These are phyloP conservation scores for Zygosaccharomyces kombuchaensis DNA, from an alignment of 805 yeast species.

Conservation along the genomic window DNA sequence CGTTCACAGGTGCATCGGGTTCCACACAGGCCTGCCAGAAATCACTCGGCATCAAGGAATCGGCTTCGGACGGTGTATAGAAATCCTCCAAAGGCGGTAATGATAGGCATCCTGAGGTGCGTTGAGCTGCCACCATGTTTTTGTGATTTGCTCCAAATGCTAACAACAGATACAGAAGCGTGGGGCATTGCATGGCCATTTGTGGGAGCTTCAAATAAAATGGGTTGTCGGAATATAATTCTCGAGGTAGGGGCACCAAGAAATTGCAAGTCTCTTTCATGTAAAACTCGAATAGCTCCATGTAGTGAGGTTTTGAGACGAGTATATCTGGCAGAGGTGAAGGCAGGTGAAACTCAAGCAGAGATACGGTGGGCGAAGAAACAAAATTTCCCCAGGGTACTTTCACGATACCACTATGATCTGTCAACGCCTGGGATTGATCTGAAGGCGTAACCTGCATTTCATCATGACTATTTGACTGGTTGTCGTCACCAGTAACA, in stretches of 20 bases:
- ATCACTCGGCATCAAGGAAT: background rate
- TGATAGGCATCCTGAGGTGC: background rate
- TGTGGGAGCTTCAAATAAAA: conserved; percentile 61
- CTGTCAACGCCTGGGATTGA: background rate
- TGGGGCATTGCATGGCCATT: conserved; percentile 56
- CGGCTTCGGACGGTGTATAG: background rate
- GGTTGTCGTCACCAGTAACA: background rate
- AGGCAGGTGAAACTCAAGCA: conserved; percentile 34
- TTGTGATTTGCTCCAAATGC: conserved; percentile 46
- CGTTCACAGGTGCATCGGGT: conserved; percentile 10
- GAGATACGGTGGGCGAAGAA: conserved; percentile 9
- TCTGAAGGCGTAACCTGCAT: background rate
- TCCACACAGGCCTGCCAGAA: conserved; percentile 20
- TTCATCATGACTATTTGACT: background rate
- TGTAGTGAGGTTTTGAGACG: conserved; percentile 53
- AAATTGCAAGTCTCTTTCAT: conserved; percentile 53
- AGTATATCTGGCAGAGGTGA: conserved; percentile 59
- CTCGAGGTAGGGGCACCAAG: conserved; percentile 63
- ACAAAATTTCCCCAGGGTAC: background rate
- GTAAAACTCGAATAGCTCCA: conserved; percentile 61
- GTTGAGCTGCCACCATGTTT: conserved; percentile 19
- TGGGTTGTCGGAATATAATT: conserved; percentile 56
- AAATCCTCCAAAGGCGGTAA: conserved; percentile 1
- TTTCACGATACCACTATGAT: background rate
- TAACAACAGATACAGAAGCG: conserved; percentile 50